Conservation (phyloP, 2,329 filamentous ascomycete species). For the Neonectria coccinea region DNA sequence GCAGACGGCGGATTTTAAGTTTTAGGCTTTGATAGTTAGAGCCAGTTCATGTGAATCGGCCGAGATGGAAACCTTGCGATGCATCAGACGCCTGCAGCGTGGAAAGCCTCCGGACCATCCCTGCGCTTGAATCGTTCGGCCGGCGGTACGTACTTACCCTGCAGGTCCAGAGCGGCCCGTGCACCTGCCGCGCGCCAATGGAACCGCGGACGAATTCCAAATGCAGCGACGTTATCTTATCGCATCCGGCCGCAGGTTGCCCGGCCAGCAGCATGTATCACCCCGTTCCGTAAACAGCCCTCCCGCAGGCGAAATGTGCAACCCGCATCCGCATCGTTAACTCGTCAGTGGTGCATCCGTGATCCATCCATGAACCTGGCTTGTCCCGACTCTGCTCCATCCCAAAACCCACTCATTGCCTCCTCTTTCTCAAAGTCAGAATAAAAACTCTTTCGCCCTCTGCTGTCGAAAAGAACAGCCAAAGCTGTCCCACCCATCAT, state of each 20-base stretch:
- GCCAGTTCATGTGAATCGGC: background rate
- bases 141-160: constrained; percentile 16
- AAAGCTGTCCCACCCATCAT: constrained; percentile 44
- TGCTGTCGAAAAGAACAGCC: background rate
- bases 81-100: no score
- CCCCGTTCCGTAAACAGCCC: constrained; percentile 26
- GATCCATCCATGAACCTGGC: constrained; percentile 42
- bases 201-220: background rate
- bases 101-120: constrained; percentile 5
- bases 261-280: constrained; percentile 36
- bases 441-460: background rate
- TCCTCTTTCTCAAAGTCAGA: constrained; percentile 9
- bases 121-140: constrained; percentile 10
- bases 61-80: background rate
- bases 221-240: constrained; percentile 2
- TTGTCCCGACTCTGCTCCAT: constrained; percentile 29
- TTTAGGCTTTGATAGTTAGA: no score
- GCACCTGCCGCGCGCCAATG: constrained; percentile 14
- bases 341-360: constrained; percentile 34
- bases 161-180: background rate
- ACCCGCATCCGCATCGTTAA: constrained; percentile 26
- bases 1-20: no score
- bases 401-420: constrained; percentile 20
- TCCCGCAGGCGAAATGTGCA: constrained; percentile 26
- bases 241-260: constrained; percentile 34